These are phyloP conservation scores for Rhodotorula sp. DNA, from an alignment of 1,284 basidiomycete species.

Conservation along the genomic window DNA sequence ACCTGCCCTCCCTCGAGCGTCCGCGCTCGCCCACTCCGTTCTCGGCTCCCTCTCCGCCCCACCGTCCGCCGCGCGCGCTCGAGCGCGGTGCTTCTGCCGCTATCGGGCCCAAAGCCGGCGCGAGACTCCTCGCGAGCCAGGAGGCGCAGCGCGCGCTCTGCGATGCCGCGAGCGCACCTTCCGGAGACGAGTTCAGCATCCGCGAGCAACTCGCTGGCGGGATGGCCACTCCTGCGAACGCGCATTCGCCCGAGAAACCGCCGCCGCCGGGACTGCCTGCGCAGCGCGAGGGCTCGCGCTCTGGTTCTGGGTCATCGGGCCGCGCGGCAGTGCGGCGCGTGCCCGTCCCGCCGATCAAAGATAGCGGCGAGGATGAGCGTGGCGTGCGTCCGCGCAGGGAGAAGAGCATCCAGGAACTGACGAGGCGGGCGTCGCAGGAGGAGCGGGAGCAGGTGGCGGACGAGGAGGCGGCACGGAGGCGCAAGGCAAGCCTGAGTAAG, in stretches of 20 bases:
- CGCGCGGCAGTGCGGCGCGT: constrained; percentile 6
- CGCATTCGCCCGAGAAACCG: neutral
- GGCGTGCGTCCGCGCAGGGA: neutral
- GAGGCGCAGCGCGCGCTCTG: neutral
- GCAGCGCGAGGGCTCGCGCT: neutral
- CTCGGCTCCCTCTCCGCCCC: neutral
- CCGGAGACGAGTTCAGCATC: constrained; percentile 3
- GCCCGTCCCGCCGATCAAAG: constrained; percentile 1
- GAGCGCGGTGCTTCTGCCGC: neutral
- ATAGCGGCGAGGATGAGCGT: fast-evolving
- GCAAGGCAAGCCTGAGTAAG: constrained; percentile 13
- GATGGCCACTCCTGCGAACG: neutral
- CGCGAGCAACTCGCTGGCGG: neutral
- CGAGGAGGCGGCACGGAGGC: neutral
- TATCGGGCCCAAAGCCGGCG: constrained; percentile 20
- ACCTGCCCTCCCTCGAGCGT: constrained; percentile 2
- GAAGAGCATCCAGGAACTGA: constrained; percentile 4
- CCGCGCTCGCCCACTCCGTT: neutral
- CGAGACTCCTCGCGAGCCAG: constrained; percentile 9
- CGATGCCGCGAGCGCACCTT: neutral
- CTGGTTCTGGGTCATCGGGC: neutral
- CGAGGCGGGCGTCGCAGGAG: constrained; percentile 15
- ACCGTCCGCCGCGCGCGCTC: neutral
- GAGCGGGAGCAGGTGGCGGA: neutral
- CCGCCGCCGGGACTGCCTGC: neutral